phyloP scores from a whole-genome alignment of 192 early-diverging fungal genomes.

The Piromyces sp. region DNA sequence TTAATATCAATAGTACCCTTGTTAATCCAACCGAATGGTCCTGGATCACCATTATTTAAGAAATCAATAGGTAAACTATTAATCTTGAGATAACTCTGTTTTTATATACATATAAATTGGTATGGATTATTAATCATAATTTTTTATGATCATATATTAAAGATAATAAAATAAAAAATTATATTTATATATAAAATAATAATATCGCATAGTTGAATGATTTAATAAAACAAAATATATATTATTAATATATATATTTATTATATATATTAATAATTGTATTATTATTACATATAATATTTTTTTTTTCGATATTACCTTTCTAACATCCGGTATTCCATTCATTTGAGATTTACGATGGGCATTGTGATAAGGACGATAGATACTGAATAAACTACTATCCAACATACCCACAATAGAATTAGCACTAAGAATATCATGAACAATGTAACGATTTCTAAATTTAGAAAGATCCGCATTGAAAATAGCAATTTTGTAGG shows the following conservation, averaged over 20 bases:
- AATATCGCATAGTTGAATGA: no score
- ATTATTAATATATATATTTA: no score
- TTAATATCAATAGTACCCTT: conserved; percentile 69
- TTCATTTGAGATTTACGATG: background rate
- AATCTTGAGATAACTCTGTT: conserved; percentile 56
- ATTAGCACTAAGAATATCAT: conserved; percentile 74
- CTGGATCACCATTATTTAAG: conserved; percentile 62
- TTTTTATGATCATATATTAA: no score
- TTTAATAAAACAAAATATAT: no score
- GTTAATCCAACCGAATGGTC: conserved; percentile 90
- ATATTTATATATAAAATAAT: no score
- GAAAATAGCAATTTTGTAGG: conserved; percentile 74
- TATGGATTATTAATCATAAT: no score
- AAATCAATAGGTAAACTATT: conserved; percentile 83
- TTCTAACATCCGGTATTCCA: background rate
- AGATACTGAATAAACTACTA: conserved; percentile 79
- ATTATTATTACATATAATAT: no score
- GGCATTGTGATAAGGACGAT: background rate
- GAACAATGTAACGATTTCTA: conserved; percentile 81
- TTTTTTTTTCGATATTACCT: background rate
- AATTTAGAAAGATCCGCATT: conserved; percentile 63
- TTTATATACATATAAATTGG: no score
- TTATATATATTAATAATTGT: no score
- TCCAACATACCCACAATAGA: conserved; percentile 83
- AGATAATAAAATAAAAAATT: no score